These are phyloP conservation scores for Colletotrichum graminicola DNA, from an alignment of 2,329 filamentous ascomycete species.

Conservation along the genomic window DNA sequence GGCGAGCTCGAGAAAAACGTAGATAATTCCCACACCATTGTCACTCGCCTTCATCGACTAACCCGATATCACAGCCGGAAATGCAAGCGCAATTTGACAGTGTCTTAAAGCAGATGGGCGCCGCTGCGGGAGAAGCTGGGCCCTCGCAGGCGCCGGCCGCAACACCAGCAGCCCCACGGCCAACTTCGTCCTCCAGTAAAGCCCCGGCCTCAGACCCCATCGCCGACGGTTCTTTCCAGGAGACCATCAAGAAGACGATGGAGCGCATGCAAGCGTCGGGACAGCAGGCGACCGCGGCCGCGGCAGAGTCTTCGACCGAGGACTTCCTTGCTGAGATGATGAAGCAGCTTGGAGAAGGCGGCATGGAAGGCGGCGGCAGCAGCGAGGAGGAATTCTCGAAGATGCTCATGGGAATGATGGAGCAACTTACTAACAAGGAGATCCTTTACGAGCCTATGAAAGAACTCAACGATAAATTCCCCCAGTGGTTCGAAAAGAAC, in stretches of 20 bases:
- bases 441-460: constrained; percentile 99
- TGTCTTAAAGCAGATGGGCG: constrained; percentile 79
- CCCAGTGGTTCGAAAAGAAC: constrained; percentile 87
- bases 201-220: constrained; percentile 50
- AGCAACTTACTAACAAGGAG: constrained; percentile 97
- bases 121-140: constrained; percentile 55
- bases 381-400: constrained; percentile 91
- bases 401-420: constrained; percentile 98
- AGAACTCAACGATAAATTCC: constrained; percentile 93
- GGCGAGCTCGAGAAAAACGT: constrained; percentile 71
- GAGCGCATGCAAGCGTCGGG: constrained; percentile 94
- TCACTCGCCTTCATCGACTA: background rate
- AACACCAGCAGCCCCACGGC: constrained; percentile 45
- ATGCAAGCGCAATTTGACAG: constrained; percentile 84
- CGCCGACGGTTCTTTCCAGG: constrained; percentile 82
- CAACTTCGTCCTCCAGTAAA: constrained; percentile 44
- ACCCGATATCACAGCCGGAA: constrained; percentile 64
- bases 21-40: background rate
- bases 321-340: constrained; percentile 94
- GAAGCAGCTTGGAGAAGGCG: constrained; percentile 82
- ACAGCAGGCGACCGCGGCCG: constrained; percentile 84
- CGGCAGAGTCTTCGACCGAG: constrained; percentile 74
- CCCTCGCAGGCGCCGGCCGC: constrained; percentile 42
- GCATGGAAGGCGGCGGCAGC: constrained; percentile 63
- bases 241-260: constrained; percentile 94